Evolutionary conservation across 2,329 filamentous ascomycete species (phyloP), one percentile per base, ranked within the genome.

Genomic region (Xenosphaeropsis pyriputrescens): DNA sequence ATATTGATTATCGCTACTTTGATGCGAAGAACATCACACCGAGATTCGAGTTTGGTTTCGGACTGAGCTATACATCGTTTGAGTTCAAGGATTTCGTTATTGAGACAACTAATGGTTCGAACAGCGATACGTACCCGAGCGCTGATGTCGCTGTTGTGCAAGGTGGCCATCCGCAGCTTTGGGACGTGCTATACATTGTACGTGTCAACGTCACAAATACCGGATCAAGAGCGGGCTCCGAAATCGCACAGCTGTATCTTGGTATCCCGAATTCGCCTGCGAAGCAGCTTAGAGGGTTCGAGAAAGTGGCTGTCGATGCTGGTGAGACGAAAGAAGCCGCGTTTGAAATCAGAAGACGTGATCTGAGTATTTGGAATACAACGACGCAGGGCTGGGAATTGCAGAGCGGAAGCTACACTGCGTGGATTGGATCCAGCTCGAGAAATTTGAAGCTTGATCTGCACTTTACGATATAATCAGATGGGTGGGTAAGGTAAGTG

Each of bases 1-100:
- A 88, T 52, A 76, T 93, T 47, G 89, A 95, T 61, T 94, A 95
- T 60, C 78, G 86, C 9, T 73, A 88, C 57, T 88, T 95, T 48
- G 86, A 94, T 63, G 82, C 80, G 53, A 58, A 79, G 39, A 64
- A 68, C 39, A 78, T 91, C 42, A 65, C 66, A 5, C 88, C 88
- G 1, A 79, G 82, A 1, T 95, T 79, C 53, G 81, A 85, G 34
- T 95, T 95, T 49, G 88, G 89, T 0, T 88, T 77, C 42, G 89
- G 88, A 0, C 68, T 95, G 1, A 75, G 70, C 2, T 82, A 82
- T 59, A 79, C 72, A 3, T 67, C 58, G 1, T 85, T 75, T 53
- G 59, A 68, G 9, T 64, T 77, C 19, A 64, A 65, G 1, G 63
- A 68, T 16, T 54, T 60, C 19, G 45, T 56, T 12, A 45, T 70